Evolutionary conservation across 2,329 filamentous ascomycete genomes (phyloP), one percentile per base, ranked within the genome.

Genomic region (Leptographium flavum): DNA sequence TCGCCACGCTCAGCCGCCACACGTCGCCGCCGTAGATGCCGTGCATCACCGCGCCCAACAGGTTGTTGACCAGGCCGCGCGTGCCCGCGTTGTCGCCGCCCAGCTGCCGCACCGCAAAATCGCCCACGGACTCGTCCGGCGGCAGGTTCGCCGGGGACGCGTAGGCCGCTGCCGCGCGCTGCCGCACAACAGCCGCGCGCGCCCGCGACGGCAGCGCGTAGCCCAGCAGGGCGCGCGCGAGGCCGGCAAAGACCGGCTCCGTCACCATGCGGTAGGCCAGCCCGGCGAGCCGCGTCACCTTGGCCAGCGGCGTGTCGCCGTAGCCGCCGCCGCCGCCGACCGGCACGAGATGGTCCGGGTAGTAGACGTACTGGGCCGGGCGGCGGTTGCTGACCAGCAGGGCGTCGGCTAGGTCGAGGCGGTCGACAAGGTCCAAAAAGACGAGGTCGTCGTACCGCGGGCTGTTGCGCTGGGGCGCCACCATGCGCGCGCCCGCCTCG

Each of bases 1-100:
- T 52, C 28, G 45, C 50, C 33, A 81, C 58, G 60, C 87, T 94
- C 42, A 96, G 67, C 57, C 81, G 73, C 59, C 84, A 78, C 40
- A 94, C 76, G 61, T 95, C 84, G 5, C 92, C 92, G 21, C 88
- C 92, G 60, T 93, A 94, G 47, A 96, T 87, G 36, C 92, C 92
- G 61, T 96, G 92, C 44, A 87, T 56, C 57, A 79, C 64, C 43
- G 81, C 87, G 5, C 87, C 94, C 7, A 78, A 63, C 17, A 94
- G 45, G 54, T 93, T 88, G 53, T 92, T 71, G 14, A 77, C 76
- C 7, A 83, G 51, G 30, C 67, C 60, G 21, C 69, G 65, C n/a
- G n/a, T n/a, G 37, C 70, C 23, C n/a, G 68, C 4, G 3, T 2
- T 1, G 2, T 31, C 31, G 6, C 32, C 62, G 5, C 61, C 62